These are phyloP conservation scores for Trichoderma citrinoviride DNA, from an alignment of 2,329 filamentous ascomycete genomes.

Conservation along the genomic window DNA sequence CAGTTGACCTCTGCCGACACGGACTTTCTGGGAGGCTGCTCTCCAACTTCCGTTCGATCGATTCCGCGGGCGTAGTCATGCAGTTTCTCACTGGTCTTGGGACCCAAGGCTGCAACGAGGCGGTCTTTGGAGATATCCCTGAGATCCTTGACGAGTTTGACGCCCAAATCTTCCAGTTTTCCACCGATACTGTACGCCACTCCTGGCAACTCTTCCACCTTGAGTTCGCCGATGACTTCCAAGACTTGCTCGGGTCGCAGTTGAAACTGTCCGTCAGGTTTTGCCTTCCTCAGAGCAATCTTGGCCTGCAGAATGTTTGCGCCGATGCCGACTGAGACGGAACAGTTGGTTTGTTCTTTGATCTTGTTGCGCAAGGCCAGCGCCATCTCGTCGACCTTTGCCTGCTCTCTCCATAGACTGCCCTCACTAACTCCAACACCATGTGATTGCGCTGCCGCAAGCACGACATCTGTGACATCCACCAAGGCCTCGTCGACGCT, in stretches of 20 bases:
- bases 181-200: constrained; percentile 88
- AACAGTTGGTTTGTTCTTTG: constrained; percentile 73
- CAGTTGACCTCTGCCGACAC: constrained; percentile 97
- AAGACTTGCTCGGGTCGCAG: constrained; percentile 78
- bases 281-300: constrained; percentile 84
- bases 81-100: constrained; percentile 88
- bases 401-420: constrained; percentile 73
- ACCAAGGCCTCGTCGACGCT: constrained; percentile 94
- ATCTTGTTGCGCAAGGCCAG: constrained; percentile 64
- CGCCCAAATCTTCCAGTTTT: constrained; percentile 82
- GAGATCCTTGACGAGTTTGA: constrained; percentile 80
- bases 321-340: constrained; percentile 90
- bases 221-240: constrained; percentile 71
- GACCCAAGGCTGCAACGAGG: constrained; percentile 70
- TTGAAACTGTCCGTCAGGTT: constrained; percentile 90
- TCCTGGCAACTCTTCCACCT: constrained; percentile 79
- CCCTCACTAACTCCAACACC: constrained; percentile 63
- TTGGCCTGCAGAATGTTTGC: constrained; percentile 89
- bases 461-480: constrained; percentile 72
- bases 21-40: constrained; percentile 82
- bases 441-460: constrained; percentile 63
- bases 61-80: constrained; percentile 90
- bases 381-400: constrained; percentile 69
- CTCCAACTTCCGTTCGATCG: constrained; percentile 80
- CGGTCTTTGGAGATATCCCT: constrained; percentile 73